Evolutionary conservation across 2,329 filamentous ascomycete species (phyloP), one percentile per base, ranked within the genome.

Genomic region (Stagonosporopsis tanaceti): DNA sequence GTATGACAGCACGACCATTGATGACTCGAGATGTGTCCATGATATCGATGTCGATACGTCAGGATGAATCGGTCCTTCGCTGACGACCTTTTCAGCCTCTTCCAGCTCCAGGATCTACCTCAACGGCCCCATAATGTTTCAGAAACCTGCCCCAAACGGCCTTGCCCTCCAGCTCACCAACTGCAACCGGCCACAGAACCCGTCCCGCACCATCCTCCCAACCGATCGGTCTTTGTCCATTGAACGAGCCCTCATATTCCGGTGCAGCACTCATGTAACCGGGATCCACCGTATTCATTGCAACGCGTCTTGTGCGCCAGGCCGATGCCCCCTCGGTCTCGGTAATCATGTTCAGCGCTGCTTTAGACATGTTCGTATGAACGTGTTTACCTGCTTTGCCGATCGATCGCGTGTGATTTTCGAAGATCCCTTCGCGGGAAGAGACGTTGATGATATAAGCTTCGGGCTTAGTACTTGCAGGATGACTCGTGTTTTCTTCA

Each of bases 371-470:
- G 46, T 65, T 61, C 30, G 60, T 62, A 53, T 27, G 39, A 7
- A 41, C 39, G 12, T 41, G 39, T 22, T 64, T 59, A 22, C 59
- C 56, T 27, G 34, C 32, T 39, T 64, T 62, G 1, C 56, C 46
- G 3, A 24, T 28, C 2, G 59, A 57, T 2, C 42, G 39, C n/a
- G 25, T 35, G 12, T 25, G 37, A 20, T 48, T 40, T 51, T 64
- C 59, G 41, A 64, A 64, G 24, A 62, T 64, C n/a, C 59, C 56
- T 56, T 64, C 59, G 14, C 56, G 61, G 4, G 59, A 64, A 24
- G 59, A 62, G 20, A 64, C 56, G 25, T 64, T 64, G 53, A 64
- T 58, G 25, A 64, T 54, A 40, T 57, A 64, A 30, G 52, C 53
- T 39, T 45, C 37, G 8, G 61, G 52, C 45, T 58, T 55, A 15